phyloP scores from a whole-genome alignment of 1,139 yeast species.

The Ogataea hybrid region DNA sequence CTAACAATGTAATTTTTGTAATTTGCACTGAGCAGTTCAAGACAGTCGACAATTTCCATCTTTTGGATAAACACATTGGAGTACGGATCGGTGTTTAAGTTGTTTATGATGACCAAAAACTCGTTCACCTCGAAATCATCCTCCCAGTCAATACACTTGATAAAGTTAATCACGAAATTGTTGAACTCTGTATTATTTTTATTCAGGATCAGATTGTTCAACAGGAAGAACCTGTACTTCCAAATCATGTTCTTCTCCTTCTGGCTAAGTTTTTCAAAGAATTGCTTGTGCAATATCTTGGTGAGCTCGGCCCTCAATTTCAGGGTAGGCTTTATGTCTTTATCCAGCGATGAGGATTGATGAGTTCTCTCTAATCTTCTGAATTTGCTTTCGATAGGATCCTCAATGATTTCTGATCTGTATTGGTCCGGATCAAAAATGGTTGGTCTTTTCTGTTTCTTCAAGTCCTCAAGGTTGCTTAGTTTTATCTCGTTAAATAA shows the following conservation, averaged over 20 bases:
- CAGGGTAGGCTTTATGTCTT: slow-evolving; percentile 86
- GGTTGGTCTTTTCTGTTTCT: slow-evolving; percentile 8
- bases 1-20: slow-evolving; percentile 60
- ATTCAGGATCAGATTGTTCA: slow-evolving; percentile 49
- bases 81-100: slow-evolving; percentile 19
- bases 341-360: slow-evolving; percentile 72
- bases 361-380: slow-evolving; percentile 81
- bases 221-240: slow-evolving; percentile 86
- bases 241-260: slow-evolving; percentile 87
- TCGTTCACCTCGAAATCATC: slow-evolving; percentile 79
- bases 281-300: slow-evolving; percentile 70
- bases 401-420: slow-evolving; percentile 42
- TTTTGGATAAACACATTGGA: slow-evolving; percentile 28
- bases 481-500: slow-evolving; percentile 29
- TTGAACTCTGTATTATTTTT: slow-evolving; percentile 31
- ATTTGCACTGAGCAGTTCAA: slow-evolving; percentile 79
- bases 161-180: slow-evolving; percentile 60
- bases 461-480: slow-evolving; percentile 41
- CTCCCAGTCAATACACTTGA: slow-evolving; percentile 86
- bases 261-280: slow-evolving; percentile 76
- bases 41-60: slow-evolving; percentile 82
- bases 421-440: slow-evolving; percentile 64
- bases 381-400: slow-evolving; percentile 86
- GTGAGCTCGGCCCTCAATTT: slow-evolving; percentile 73
- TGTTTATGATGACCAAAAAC: slow-evolving; percentile 50